phyloP scores from a whole-genome alignment of 257 asterid species.

The Solanum ossicruentum region DNA sequence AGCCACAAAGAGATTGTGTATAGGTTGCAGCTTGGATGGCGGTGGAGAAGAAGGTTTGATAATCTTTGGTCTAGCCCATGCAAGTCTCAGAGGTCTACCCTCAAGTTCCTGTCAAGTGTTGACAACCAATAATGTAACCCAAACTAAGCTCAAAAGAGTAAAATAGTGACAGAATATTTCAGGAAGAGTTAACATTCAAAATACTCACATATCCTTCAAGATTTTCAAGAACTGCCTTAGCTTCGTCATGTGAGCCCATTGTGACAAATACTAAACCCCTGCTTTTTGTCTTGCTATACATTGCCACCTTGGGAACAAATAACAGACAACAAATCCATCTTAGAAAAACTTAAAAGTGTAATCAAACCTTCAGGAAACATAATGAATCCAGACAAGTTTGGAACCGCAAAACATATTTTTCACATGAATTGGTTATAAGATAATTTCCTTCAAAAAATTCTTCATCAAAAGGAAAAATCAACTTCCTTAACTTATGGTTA shows the following conservation, averaged over 20 bases:
- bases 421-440: neutral
- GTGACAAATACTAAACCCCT: conserved; percentile 86
- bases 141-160: neutral
- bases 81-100: conserved; percentile 67
- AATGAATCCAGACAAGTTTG: neutral
- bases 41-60: conserved; percentile 23
- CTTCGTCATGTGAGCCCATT: conserved; percentile 83
- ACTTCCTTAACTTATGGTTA: neutral
- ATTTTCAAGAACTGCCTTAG: conserved; percentile 43
- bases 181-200: neutral
- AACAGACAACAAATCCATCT: neutral
- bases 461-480: neutral
- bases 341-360: neutral
- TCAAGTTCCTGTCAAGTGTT: conserved; percentile 40
- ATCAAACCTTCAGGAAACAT: neutral
- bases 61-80: conserved; percentile 73
- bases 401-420: neutral
- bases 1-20: conserved; percentile 69
- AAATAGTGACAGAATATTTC: neutral
- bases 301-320: conserved; percentile 39
- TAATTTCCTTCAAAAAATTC: neutral
- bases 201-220: conserved; percentile 57
- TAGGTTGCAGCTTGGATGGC: conserved; percentile 35
- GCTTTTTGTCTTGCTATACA: conserved; percentile 73
- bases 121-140: neutral